A percentile compares a stretch with the other conserved stretches of the same genome.
Conservation (phyloP, 2,329 filamentous ascomycete genomes). For the Fusarium hainanense region DNA sequence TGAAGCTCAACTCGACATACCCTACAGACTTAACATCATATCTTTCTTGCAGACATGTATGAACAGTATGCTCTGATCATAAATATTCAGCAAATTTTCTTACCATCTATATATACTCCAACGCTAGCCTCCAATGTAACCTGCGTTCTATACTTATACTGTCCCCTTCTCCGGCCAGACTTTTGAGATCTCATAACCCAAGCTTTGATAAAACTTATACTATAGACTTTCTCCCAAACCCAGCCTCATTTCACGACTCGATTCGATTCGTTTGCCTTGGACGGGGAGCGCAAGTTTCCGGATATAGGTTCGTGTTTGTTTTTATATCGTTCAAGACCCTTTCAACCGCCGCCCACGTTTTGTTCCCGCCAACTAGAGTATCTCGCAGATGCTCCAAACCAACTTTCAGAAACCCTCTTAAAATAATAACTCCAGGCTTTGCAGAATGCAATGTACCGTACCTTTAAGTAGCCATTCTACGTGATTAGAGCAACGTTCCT, state of each 20-base stretch:
- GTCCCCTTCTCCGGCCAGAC: not conserved
- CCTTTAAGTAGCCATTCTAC: conserved; percentile 41
- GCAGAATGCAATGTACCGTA: conserved; percentile 44
- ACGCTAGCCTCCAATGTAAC: not conserved
- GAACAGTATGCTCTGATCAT: not conserved
- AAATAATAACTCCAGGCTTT: conserved; percentile 44
- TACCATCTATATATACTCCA: conserved; percentile 25
- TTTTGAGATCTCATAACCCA: conserved; percentile 10
- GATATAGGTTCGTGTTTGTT: conserved; percentile 31
- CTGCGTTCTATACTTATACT: conserved; percentile 7
- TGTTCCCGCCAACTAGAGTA: conserved; percentile 34
- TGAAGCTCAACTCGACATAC: not conserved
- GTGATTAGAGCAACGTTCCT: conserved; percentile 36
- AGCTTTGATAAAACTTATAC: not conserved
- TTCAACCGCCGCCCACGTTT: conserved; percentile 33
- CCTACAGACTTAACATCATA: not conserved
- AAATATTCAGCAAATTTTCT: conserved; percentile 3
- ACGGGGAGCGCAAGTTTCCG: conserved; percentile 10
- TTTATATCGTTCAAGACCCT: conserved; percentile 29
- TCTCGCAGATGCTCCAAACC: conserved; percentile 37
- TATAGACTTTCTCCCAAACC: not conserved
- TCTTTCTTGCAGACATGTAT: not conserved
- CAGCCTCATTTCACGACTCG: conserved; percentile 2
- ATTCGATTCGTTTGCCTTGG: not conserved
- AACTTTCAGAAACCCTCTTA: conserved; percentile 33